Evolutionary conservation across 768 basidiomycete genomes (phyloP), one percentile per base, ranked within the genome.

Genomic region (Filobasidium floriforme): DNA sequence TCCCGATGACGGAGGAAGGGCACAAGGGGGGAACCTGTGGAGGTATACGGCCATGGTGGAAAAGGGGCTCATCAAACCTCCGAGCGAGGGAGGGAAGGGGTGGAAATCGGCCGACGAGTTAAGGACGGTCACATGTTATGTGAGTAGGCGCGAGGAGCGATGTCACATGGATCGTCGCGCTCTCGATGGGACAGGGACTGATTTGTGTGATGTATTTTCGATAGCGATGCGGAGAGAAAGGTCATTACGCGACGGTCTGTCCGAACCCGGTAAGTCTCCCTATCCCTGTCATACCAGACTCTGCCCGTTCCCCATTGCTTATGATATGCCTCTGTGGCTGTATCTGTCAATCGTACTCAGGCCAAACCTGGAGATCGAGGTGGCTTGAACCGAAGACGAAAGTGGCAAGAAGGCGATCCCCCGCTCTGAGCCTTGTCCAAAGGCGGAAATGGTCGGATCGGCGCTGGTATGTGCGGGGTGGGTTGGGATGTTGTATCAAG

Each of bases 161-260:
- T 37, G 32, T 37, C 32, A 37, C 3, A 37, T 24, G 61, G 1
- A 32, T n/a, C 41, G 46, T 59, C 60, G 7, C 7, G 52, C 62
- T 61, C 7, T 10, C 55, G 63, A 44, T 28, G 41, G 52, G 70
- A 55, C 41, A 15, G 63, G 69, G 46, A 51, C 44, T 26, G 5
- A 60, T 12, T 22, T 52, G 37, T 43, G 10, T 63, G 70, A 65
- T 62, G 60, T 65, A 70, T 6, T 68, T 59, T 29, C 24, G 15
- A 40, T 28, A 61, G 43, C 15, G 46, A 60, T 40, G 55, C 49
- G 11, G 41, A 24, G 46, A 32, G 57, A 41, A 88, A 71, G 94
- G 94, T 0, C 94, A 98, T 75, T 94, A 94, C 75, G 93, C 93
- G 22, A 94, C 96, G 76, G 87, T 89, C 72, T 96, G 93, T 79